Evolutionary conservation across 1,284 basidiomycete genomes (phyloP).

Genomic region (Austropuccinia psidii): DNA sequence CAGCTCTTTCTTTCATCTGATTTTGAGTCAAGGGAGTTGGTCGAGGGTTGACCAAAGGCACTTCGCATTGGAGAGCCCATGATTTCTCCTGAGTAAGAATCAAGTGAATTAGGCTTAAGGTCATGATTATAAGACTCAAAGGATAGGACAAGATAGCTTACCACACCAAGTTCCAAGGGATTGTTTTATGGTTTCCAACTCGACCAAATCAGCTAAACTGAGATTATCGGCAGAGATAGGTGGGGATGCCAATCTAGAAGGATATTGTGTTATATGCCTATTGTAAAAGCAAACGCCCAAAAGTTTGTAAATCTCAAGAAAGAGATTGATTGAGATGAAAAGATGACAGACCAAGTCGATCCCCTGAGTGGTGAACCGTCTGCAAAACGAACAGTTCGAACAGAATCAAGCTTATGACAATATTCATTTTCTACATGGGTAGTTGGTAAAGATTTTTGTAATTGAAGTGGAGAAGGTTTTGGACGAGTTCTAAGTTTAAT

Average conservation of each 20-base stretch:
- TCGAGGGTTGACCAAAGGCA: constrained; percentile 7
- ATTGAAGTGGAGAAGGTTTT: neutral
- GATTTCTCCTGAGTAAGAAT: constrained; percentile 11
- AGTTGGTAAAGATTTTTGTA: neutral
- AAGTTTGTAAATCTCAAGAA: neutral
- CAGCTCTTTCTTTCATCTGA: neutral
- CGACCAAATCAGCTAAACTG: constrained; percentile 24
- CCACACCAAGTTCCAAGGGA: constrained; percentile 35
- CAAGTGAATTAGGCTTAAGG: neutral
- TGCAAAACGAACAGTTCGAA: constrained; percentile 23
- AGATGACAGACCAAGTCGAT: constrained; percentile 21
- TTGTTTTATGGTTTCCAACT: constrained; percentile 31
- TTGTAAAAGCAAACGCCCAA: too few relatives aligned
- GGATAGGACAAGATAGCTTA: neutral
- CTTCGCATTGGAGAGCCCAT: constrained; percentile 31
- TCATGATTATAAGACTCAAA: neutral
- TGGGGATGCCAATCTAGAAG: constrained; percentile 23
- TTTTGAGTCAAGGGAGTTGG: neutral
- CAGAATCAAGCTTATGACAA: neutral
- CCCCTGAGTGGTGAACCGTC: constrained; percentile 31
- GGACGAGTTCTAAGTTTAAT: constrained; percentile 10
- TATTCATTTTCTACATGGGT: neutral
- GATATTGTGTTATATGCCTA: constrained; percentile 32
- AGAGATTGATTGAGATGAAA: too few relatives aligned
- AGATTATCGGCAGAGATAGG: constrained; percentile 28